Percentiles rank a stretch among this genome's conserved stretches.
Conservation (phyloP, 2,329 filamentous ascomycete genomes). For the Colletotrichum costaricense region DNA sequence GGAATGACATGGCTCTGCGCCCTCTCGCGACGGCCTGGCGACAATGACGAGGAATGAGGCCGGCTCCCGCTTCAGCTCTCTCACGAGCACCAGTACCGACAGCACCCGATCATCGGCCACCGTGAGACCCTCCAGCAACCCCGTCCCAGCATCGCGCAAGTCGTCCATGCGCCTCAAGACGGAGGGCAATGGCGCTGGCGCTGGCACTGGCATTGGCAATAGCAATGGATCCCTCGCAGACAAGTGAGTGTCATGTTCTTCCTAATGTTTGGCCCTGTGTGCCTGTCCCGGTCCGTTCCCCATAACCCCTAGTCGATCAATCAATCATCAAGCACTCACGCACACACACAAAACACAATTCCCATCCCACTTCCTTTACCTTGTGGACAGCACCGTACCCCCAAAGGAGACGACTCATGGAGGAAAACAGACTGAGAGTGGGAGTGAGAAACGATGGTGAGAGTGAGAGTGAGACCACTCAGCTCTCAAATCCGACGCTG, state of each 20-base stretch:
- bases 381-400: too few relatives aligned
- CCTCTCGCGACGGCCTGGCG: constrained; percentile 47
- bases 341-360: not conserved
- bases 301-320: constrained; percentile 11
- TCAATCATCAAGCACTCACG: constrained; percentile 12
- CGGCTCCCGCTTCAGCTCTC: constrained; percentile 72
- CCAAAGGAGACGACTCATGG: too few relatives aligned
- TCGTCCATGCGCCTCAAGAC: constrained; percentile 44
- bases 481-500: too few relatives aligned
- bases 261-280: not conserved
- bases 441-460: too few relatives aligned
- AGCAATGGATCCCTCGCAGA: constrained; percentile 44
- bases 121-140: constrained; percentile 59
- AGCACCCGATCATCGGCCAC: constrained; percentile 77
- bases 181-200: constrained; percentile 51
- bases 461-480: too few relatives aligned
- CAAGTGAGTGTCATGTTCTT: constrained; percentile 45
- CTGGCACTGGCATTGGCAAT: constrained; percentile 44
- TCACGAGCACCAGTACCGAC: constrained; percentile 73
- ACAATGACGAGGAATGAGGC: constrained; percentile 77
- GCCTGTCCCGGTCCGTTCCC: not conserved
- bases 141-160: constrained; percentile 45
- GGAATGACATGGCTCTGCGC: constrained; percentile 36
- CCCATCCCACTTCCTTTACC: not conserved
- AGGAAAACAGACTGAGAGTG: too few relatives aligned